Evolutionary conservation across 768 basidiomycete genomes (phyloP).

Genomic region (Tylopilus cervinicoccineus): DNA sequence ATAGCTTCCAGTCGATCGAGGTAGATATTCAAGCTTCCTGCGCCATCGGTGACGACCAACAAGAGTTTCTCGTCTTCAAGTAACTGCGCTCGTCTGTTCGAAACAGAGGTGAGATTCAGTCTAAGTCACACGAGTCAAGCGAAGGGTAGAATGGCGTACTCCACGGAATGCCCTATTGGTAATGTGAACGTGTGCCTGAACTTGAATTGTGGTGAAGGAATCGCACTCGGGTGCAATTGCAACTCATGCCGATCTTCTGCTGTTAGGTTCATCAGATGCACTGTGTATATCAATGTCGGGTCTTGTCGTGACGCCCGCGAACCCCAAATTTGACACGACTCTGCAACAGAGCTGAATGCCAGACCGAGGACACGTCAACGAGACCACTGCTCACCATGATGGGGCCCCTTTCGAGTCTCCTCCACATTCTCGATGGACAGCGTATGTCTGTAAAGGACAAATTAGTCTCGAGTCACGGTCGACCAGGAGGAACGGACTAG

Average conservation of each 20-base stretch:
- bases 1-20: conserved; percentile 34
- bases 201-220: conserved; percentile 23
- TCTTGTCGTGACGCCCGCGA: conserved; percentile 12
- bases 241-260: conserved; percentile 25
- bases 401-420: neutral
- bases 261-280: conserved; percentile 27
- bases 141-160: conserved; percentile 5
- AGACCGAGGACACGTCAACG: neutral
- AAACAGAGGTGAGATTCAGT: neutral
- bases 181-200: conserved; percentile 16
- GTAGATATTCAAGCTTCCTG: conserved; percentile 36
- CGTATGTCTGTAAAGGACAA: conserved; percentile 19
- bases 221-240: conserved; percentile 19
- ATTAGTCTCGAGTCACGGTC: neutral
- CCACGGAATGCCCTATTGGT: conserved; percentile 17
- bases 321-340: conserved; percentile 2
- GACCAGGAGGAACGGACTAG: neutral
- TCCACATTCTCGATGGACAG: conserved; percentile 4
- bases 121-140: too few relatives aligned
- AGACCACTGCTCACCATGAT: neutral
- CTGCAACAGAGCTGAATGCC: neutral
- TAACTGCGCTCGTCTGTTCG: conserved; percentile 36
- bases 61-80: conserved; percentile 40
- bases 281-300: conserved; percentile 17
- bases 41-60: conserved; percentile 36